A percentile compares a stretch with the other conserved stretches of the same genome.
These are phyloP conservation scores for Glomus cerebriforme DNA, from an alignment of 192 early-diverging fungal species.

Conservation along the genomic window DNA sequence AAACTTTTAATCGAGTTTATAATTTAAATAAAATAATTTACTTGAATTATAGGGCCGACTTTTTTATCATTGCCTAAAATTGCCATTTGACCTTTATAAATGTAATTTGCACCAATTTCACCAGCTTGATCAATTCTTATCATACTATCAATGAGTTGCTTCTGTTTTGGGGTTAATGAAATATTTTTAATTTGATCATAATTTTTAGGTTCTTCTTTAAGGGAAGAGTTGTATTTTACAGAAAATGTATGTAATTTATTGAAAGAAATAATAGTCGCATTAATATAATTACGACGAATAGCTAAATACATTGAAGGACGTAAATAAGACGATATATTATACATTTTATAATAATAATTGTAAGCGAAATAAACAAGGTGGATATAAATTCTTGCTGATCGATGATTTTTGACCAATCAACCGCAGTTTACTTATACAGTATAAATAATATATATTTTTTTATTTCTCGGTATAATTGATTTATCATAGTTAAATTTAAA, in stretches of 20 bases:
- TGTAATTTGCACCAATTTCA: slow-evolving; percentile 92
- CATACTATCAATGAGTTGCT: slow-evolving; percentile 67
- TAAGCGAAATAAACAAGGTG: too few relatives aligned
- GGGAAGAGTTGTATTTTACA: neutral
- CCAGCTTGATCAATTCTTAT: slow-evolving; percentile 97
- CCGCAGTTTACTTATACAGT: too few relatives aligned
- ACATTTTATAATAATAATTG: neutral
- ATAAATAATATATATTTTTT: too few relatives aligned
- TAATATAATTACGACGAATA: neutral
- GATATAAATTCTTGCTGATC: too few relatives aligned
- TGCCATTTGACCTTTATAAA: slow-evolving; percentile 94
- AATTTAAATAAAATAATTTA: slow-evolving; percentile 35
- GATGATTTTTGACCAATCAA: too few relatives aligned
- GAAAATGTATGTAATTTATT: neutral
- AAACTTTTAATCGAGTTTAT: neutral
- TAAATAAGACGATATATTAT: neutral
- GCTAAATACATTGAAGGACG: neutral
- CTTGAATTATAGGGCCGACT: slow-evolving; percentile 69
- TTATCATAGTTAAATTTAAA: too few relatives aligned
- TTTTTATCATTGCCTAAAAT: slow-evolving; percentile 70
- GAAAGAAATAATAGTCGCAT: neutral
- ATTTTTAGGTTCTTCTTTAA: neutral
- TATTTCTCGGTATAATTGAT: too few relatives aligned
- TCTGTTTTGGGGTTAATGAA: slow-evolving; percentile 41
- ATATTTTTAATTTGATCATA: neutral